Evolutionary conservation across 140 eudicot species (phyloP).

Genomic region (Anethum foeniculum): DNA sequence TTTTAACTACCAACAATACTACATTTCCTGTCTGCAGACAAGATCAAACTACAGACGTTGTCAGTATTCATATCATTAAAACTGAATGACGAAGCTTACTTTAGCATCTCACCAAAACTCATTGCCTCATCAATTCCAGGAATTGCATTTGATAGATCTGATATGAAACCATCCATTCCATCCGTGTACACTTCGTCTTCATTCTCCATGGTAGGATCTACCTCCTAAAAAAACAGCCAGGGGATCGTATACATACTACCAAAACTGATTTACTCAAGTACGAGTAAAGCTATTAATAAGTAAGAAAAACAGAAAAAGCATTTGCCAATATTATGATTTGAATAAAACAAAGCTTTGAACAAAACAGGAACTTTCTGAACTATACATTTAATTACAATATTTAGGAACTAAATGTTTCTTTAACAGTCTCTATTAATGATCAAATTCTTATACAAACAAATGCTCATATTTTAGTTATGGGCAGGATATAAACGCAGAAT

Average conservation of each 20-base stretch:
- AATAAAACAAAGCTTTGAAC: background rate
- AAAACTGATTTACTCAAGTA: background rate
- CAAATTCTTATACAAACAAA: background rate
- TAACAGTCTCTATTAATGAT: background rate
- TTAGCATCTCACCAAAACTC: constrained; percentile 97
- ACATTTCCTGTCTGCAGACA: background rate
- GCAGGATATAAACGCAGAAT: too few relatives aligned
- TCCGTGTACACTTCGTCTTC: constrained; percentile 46
- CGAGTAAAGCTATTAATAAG: background rate
- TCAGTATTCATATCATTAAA: background rate
- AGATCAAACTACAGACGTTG: background rate
- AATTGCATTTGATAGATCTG: constrained; percentile 89
- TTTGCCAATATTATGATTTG: background rate
- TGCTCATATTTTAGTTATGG: too few relatives aligned
- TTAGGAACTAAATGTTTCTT: background rate
- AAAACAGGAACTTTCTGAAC: background rate
- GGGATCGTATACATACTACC: constrained; percentile 11
- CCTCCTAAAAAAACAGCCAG: constrained; percentile 44
- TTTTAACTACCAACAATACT: background rate
- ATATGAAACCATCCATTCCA: constrained; percentile 67
- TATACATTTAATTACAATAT: background rate
- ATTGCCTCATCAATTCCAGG: constrained; percentile 99
- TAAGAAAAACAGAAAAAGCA: background rate
- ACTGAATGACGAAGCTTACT: constrained; percentile 38
- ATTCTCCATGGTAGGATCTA: constrained; percentile 75